Conservation (phyloP, 2,329 filamentous ascomycete species). For the Madurella fahalii region DNA sequence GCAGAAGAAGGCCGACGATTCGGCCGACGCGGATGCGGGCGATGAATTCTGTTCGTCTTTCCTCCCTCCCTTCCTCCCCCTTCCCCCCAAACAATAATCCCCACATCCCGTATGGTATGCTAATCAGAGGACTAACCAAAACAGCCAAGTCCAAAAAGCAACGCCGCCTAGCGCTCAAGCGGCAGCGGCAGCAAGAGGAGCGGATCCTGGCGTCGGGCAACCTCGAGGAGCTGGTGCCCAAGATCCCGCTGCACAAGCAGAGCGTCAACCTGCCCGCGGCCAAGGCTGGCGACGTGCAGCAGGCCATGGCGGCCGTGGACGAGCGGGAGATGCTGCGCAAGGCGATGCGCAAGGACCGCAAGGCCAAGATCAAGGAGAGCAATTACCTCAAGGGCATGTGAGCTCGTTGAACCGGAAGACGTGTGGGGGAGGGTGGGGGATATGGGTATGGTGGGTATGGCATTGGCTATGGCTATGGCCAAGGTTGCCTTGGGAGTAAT, state of each 20-base stretch:
- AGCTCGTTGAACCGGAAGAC: slow-evolving; percentile 15
- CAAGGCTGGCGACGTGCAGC: slow-evolving; percentile 39
- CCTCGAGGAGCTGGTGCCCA: slow-evolving; percentile 59
- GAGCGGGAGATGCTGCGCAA: slow-evolving; percentile 61
- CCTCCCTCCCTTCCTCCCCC: background rate
- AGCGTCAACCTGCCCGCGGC: slow-evolving; percentile 65
- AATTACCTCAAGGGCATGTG: slow-evolving; percentile 84
- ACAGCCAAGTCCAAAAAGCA: slow-evolving; percentile 82
- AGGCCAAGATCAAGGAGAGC: slow-evolving; percentile 73
- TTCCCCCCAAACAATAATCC: background rate
- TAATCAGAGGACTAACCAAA: background rate
- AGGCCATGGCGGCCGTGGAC: slow-evolving; percentile 44
- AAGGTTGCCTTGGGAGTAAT: background rate
- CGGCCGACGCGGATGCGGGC: slow-evolving; percentile 53
- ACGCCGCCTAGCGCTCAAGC: slow-evolving; percentile 65
- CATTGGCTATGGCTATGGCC: background rate
- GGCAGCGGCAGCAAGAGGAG: slow-evolving; percentile 53
- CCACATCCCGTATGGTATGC: background rate
- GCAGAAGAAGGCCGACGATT: slow-evolving; percentile 49
- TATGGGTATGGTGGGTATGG: background rate
- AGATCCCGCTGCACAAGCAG: slow-evolving; percentile 74
- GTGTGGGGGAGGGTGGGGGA: background rate
- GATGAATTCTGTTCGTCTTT: slow-evolving; percentile 74
- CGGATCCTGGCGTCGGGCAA: slow-evolving; percentile 61
- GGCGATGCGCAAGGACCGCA: slow-evolving; percentile 70